Evolutionary conservation across 1,139 yeast genomes (phyloP).

Genomic region (Suhomyces chickasaworum): DNA sequence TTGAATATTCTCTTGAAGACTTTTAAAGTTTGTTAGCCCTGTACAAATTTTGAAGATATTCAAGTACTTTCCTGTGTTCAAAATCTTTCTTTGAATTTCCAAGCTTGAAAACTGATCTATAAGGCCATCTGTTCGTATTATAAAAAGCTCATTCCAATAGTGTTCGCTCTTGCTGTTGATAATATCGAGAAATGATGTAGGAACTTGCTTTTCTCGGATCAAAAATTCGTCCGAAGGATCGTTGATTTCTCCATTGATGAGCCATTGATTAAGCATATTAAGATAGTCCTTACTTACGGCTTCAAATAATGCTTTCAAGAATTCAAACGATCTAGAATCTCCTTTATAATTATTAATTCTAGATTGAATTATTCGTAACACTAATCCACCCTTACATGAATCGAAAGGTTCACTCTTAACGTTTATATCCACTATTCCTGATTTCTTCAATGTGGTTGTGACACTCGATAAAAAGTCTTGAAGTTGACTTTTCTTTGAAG

Average conservation of each 20-base stretch:
- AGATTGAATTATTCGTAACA: slow-evolving; percentile 61
- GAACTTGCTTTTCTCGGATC: slow-evolving; percentile 50
- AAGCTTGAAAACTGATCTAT: slow-evolving; percentile 62
- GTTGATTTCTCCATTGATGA: slow-evolving; percentile 67
- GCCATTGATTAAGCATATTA: slow-evolving; percentile 74
- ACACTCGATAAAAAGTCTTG: slow-evolving; percentile 18
- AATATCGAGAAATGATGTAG: slow-evolving; percentile 32
- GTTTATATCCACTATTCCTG: slow-evolving; percentile 48
- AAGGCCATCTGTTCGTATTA: slow-evolving; percentile 73
- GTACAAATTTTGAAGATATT: slow-evolving; percentile 68
- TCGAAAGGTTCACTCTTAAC: slow-evolving; percentile 57
- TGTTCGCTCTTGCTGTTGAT: slow-evolving; percentile 63
- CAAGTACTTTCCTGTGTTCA: slow-evolving; percentile 83
- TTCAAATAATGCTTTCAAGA: slow-evolving; percentile 55
- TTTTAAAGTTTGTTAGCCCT: slow-evolving; percentile 40
- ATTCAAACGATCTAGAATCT: slow-evolving; percentile 56
- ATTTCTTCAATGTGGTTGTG: slow-evolving; percentile 39
- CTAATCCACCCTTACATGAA: slow-evolving; percentile 68
- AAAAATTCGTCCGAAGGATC: slow-evolving; percentile 88
- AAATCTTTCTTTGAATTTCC: slow-evolving; percentile 63
- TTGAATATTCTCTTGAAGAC: slow-evolving; percentile 30
- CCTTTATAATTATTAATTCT: slow-evolving; percentile 64
- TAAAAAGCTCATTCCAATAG: slow-evolving; percentile 85
- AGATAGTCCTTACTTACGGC: slow-evolving; percentile 67
- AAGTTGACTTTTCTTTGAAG: slow-evolving; percentile 13